Conservation (phyloP, 805 yeast genomes). For the Lipomyces lipofer region DNA sequence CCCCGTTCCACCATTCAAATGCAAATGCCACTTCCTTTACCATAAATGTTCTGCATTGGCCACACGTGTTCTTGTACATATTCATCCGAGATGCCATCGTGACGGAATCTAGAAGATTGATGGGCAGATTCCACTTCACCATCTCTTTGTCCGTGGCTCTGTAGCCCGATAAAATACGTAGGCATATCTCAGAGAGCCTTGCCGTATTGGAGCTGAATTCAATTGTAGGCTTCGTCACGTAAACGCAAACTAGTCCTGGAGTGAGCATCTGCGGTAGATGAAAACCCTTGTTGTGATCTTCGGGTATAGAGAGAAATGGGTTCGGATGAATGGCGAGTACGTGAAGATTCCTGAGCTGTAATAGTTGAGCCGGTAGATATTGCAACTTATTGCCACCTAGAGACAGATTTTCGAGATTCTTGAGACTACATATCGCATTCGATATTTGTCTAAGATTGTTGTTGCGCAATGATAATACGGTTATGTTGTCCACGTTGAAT, state of each 20-base stretch:
- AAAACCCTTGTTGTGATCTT: neutral
- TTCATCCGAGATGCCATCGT: slow-evolving; percentile 30
- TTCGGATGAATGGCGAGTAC: slow-evolving; percentile 42
- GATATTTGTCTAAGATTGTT: slow-evolving; percentile 40
- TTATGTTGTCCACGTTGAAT: slow-evolving; percentile 39
- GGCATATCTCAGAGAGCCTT: slow-evolving; percentile 26
- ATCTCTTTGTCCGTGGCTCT: slow-evolving; percentile 28
- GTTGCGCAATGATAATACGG: slow-evolving; percentile 41
- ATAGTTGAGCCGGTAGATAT: slow-evolving; percentile 42
- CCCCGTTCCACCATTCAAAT: slow-evolving; percentile 41
- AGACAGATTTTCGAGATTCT: slow-evolving; percentile 39
- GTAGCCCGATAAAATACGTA: slow-evolving; percentile 31
- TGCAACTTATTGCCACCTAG: slow-evolving; percentile 40
- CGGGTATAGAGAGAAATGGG: slow-evolving; percentile 36
- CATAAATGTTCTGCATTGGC: slow-evolving; percentile 36
- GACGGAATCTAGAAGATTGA: slow-evolving; percentile 3
- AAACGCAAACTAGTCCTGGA: too few species aligned
- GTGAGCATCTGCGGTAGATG: neutral
- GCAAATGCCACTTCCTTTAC: slow-evolving; percentile 35
- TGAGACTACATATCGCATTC: slow-evolving; percentile 38
- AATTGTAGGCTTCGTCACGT: neutral
- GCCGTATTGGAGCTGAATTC: neutral
- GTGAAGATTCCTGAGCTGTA: slow-evolving; percentile 34
- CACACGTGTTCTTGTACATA: slow-evolving; percentile 33
- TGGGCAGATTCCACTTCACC: slow-evolving; percentile 31